phyloP scores from a whole-genome alignment of 148 eudicot genomes.

The Rhododendron ferrugineum region DNA sequence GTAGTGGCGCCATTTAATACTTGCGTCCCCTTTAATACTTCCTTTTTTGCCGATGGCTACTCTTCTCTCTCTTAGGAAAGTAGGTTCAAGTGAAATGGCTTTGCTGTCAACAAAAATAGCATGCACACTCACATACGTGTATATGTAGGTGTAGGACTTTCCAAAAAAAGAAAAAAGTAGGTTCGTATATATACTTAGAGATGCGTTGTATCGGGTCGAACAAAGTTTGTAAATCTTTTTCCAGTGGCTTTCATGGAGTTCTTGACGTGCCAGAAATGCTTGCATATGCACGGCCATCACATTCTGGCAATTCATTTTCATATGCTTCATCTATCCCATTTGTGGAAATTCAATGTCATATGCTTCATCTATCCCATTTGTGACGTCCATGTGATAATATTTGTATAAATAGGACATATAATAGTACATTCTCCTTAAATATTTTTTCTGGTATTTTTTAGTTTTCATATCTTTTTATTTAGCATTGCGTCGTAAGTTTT shows the following conservation, averaged over 20 bases:
- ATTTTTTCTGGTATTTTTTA: no score
- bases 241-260: constrained; percentile 1
- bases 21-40: neutral
- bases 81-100: no score
- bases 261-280: constrained; percentile 3
- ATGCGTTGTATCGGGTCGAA: neutral
- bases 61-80: no score
- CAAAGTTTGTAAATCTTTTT: neutral
- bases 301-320: neutral
- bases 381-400: no score
- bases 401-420: no score
- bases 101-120: neutral
- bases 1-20: neutral
- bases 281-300: neutral
- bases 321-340: neutral
- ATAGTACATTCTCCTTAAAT: no score
- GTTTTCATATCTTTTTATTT: no score
- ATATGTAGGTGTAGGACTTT: neutral
- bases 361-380: no score
- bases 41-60: no score
- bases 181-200: neutral
- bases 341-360: neutral
- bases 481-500: no score
- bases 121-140: neutral
- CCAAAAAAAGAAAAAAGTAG: neutral